Evolutionary conservation across 2,329 filamentous ascomycete genomes (phyloP).

Genomic region (Cladophialophora immunda): DNA sequence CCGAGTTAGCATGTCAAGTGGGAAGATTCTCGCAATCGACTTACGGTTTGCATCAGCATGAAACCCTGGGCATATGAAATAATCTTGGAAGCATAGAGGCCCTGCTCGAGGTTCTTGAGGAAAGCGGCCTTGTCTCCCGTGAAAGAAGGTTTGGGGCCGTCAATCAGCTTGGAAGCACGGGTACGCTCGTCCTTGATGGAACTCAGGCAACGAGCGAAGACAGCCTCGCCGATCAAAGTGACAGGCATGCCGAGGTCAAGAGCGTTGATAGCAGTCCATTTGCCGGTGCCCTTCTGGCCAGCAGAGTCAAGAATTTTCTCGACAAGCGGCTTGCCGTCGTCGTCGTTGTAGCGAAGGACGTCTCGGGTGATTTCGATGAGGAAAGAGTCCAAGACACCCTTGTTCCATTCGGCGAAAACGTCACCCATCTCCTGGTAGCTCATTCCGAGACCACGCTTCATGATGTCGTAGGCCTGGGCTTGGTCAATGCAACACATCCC

Average conservation of each 20-base stretch:
- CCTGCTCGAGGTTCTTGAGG: constrained; percentile 97
- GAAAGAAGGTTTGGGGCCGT: constrained; percentile 81
- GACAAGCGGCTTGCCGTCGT: constrained; percentile 86
- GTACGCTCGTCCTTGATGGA: constrained; percentile 92
- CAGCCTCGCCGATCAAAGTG: constrained; percentile 95
- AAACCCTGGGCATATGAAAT: constrained; percentile 99
- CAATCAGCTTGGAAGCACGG: constrained; percentile 79
- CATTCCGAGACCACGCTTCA: constrained; percentile 96
- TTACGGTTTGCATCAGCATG: constrained; percentile 98
- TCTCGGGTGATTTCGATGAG: constrained; percentile 98
- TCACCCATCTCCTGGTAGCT: constrained; percentile 94
- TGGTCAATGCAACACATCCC: not conserved
- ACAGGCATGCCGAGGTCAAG: constrained; percentile 98
- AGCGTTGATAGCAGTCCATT: constrained; percentile 99
- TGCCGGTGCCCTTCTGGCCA: constrained; percentile 99
- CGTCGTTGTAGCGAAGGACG: constrained; percentile 98
- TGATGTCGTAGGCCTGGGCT: constrained; percentile 92
- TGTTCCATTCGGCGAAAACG: constrained; percentile 96
- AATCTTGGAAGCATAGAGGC: constrained; percentile 99
- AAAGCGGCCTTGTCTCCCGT: constrained; percentile 91
- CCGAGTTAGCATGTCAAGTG: constrained; percentile 20
- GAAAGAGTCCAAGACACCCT: constrained; percentile 97
- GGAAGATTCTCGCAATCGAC: constrained; percentile 44
- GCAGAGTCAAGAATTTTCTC: constrained; percentile 99
- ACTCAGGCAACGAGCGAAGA: constrained; percentile 93